Base-by-base conservation (phyloP, 768 basidiomycete genomes). In the Brasilioporus rufonigricans region DNA sequence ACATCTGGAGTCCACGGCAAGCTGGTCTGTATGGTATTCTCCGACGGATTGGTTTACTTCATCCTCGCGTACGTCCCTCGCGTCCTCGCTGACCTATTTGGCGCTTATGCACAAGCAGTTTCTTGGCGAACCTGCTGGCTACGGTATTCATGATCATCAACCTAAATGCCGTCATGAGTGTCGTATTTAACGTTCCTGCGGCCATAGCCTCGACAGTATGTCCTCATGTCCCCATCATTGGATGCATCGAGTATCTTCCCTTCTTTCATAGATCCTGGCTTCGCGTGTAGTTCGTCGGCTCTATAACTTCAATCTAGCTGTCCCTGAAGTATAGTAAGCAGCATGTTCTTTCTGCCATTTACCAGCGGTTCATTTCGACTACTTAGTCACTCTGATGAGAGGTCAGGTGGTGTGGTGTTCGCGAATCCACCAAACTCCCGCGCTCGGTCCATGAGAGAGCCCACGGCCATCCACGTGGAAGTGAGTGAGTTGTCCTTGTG, bases 1-100 rank as follows among this genome's bases (percentile, higher is more conserved):
- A 29, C 38, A 27, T 44, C 41, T 67, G 57, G 72, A 67, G 61
- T 40, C 19, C 65, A 70, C 35, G 81, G 77, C 60, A 76, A 76
- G 47, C 78, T 89, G 14, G 76, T 81, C 23, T 76, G 77, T 29
- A 74, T 89, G 73, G 82, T 91, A 29, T 89, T 89, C 65, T 71
- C 77, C 14, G 87, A 90, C 53, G 87, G 88, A 19, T 69, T 91
- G 12, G 81, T 87, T 50, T 91, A 80, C 71, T 91, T 91, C 73
- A 69, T 91, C 57, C 79, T 91, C 47, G 89, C 89, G 81, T 88
- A 61, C 51, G 83, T 74, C 12, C 33, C 31, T 44, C 5, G 21
- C 9, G 1, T 8, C 4, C 5, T 51, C 21, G 43, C 39, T 50
- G 50, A 26, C 68, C 19, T 76, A 76, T 58, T 55, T 75, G 26